Conservation (phyloP, 495 filamentous ascomycete species). For the Aspergillus baeticus region DNA sequence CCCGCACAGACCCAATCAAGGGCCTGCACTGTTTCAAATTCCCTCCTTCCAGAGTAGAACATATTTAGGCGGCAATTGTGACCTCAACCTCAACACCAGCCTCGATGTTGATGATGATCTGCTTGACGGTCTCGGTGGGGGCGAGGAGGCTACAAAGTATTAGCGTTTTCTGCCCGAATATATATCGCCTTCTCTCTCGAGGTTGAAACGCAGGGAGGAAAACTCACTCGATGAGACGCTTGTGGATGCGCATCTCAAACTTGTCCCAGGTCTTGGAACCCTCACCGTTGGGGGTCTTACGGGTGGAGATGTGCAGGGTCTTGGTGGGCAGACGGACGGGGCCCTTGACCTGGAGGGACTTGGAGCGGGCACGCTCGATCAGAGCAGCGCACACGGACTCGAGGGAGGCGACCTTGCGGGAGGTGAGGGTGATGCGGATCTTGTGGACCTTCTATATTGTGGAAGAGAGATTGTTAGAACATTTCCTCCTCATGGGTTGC, state of each 20-base stretch:
- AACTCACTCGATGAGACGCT: conserved; percentile 90
- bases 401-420: conserved; percentile 85
- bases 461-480: conserved; percentile 2
- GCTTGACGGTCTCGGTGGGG: conserved; percentile 98
- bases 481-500: neutral
- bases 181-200: too few species aligned
- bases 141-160: conserved; percentile 71
- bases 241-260: conserved; percentile 99
- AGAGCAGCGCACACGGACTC: conserved; percentile 99
- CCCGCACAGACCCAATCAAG: conserved; percentile 18
- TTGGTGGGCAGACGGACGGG: conserved; percentile 99
- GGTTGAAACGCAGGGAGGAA: neutral
- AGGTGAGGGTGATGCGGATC: conserved; percentile 97
- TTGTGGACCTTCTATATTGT: conserved; percentile 82
- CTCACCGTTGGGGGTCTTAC: conserved; percentile 98
- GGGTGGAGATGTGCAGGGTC: conserved; percentile 91
- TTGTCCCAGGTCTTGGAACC: conserved; percentile 99
- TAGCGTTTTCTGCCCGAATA: neutral
- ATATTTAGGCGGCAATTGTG: conserved; percentile 93
- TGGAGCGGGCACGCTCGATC: conserved; percentile 97
- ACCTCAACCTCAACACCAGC: conserved; percentile 99
- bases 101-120: conserved; percentile 99
- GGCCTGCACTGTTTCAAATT: conserved; percentile 7
- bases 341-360: conserved; percentile 97
- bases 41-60: conserved; percentile 20